phyloP scores from a whole-genome alignment of 192 early-diverging fungal species.

The Backusella macrospora region DNA sequence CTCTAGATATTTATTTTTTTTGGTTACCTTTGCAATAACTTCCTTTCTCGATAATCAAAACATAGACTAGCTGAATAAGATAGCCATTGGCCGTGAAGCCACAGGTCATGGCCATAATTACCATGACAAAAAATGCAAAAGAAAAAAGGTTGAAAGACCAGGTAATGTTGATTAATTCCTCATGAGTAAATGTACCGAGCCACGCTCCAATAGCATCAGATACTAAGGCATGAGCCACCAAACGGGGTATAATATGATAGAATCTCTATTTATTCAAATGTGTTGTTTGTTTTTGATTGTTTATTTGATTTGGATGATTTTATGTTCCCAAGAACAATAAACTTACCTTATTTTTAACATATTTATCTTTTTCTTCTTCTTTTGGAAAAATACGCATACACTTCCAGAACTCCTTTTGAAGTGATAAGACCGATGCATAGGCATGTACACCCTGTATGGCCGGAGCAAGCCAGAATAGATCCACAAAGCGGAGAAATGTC shows the following conservation, averaged over 20 bases:
- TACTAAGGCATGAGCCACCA: neutral
- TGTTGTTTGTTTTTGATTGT: neutral
- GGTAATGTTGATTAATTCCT: neutral
- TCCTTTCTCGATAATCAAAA: neutral
- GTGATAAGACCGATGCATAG: neutral
- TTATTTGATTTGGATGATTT: neutral
- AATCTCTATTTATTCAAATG: neutral
- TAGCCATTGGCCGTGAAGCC: neutral
- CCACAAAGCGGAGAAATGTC: conserved; percentile 5
- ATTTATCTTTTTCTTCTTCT: conserved; percentile 2
- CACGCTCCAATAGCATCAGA: neutral
- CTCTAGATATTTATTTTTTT: too few species aligned
- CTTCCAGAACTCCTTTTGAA: conserved; percentile 15
- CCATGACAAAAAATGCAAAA: neutral
- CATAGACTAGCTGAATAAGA: conserved; percentile 4
- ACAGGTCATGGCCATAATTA: neutral
- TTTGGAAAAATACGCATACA: conserved; percentile 7
- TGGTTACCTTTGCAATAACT: neutral
- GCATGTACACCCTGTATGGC: conserved; percentile 5
- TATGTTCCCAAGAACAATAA: neutral
- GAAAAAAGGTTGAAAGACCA: neutral
- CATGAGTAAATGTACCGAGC: neutral
- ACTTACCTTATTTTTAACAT: conserved; percentile 10
- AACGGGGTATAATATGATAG: conserved; percentile 14
- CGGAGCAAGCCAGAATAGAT: neutral